Evolutionary conservation across 2,329 filamentous ascomycete species (phyloP).

Genomic region (Cordyceps farinosa): DNA sequence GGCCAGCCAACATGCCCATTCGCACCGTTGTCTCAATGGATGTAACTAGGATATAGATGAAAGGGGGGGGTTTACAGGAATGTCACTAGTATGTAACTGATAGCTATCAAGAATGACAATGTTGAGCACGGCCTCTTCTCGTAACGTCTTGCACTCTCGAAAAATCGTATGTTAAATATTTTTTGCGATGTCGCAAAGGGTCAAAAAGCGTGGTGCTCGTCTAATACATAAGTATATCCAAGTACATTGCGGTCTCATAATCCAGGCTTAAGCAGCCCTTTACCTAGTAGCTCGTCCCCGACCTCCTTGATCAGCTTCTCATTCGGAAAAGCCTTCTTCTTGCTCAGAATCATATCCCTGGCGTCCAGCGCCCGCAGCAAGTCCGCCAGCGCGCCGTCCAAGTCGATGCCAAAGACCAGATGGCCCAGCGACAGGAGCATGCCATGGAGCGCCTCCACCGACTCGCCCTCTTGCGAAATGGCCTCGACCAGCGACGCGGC

Average conservation of each 20-base stretch:
- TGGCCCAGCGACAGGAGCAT: conserved; percentile 74
- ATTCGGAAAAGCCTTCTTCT: conserved; percentile 53
- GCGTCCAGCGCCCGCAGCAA: conserved; percentile 77
- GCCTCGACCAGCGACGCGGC: conserved; percentile 78
- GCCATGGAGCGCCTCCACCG: conserved; percentile 71
- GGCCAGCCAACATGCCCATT: no score
- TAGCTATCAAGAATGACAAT: no score
- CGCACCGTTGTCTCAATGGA: no score
- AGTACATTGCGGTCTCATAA: neutral
- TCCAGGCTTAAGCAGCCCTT: conserved; percentile 41
- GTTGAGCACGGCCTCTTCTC: no score
- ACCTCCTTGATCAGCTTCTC: conserved; percentile 56
- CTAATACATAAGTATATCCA: neutral
- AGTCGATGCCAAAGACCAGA: conserved; percentile 65
- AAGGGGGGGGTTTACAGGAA: no score
- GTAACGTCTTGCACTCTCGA: no score
- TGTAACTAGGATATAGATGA: no score
- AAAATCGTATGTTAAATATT: no score
- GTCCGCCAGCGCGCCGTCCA: conserved; percentile 74
- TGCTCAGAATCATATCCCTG: conserved; percentile 56
- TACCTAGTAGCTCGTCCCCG: conserved; percentile 49
- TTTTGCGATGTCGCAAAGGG: neutral
- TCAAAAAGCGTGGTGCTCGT: neutral
- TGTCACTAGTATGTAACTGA: no score
- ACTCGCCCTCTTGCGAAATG: conserved; percentile 53